Percentiles rank a stretch among this genome's conserved stretches.
Evolutionary conservation across 208 protist genomes (phyloP).

Genomic region (Leishmania lainsoni): DNA sequence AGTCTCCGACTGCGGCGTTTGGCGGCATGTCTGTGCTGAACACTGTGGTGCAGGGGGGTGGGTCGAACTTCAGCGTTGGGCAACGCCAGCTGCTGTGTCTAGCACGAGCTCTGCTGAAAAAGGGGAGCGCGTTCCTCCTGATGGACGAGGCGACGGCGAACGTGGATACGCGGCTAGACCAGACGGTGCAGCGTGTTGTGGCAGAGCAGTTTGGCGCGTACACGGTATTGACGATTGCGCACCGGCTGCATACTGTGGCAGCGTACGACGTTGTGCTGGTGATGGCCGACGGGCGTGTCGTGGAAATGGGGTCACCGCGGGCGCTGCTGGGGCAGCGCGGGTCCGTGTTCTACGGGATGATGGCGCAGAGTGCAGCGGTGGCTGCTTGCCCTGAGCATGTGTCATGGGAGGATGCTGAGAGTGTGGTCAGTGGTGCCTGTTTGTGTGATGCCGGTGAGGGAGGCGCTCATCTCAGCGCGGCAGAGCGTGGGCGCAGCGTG

Average conservation of each 20-base stretch:
- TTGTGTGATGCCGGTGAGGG: background rate
- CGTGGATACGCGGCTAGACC: constrained; percentile 60
- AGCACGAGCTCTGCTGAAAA: constrained; percentile 67
- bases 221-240: constrained; percentile 76
- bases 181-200: constrained; percentile 36
- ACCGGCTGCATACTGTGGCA: constrained; percentile 73
- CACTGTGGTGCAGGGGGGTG: constrained; percentile 54
- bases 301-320: constrained; percentile 31
- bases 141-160: constrained; percentile 83
- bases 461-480: constrained; percentile 4
- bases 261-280: constrained; percentile 68
- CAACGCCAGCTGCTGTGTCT: constrained; percentile 81
- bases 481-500: constrained; percentile 9
- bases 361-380: constrained; percentile 23
- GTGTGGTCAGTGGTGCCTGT: background rate
- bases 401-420: background rate
- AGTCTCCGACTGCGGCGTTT: too few species aligned
- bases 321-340: constrained; percentile 5
- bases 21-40: constrained; percentile 1
- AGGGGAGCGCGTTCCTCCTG: constrained; percentile 56
- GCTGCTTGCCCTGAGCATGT: background rate
- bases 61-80: constrained; percentile 69
- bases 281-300: constrained; percentile 46
- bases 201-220: constrained; percentile 39
- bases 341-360: constrained; percentile 26